These are phyloP conservation scores for Jamesozyma gamospora DNA, from an alignment of 805 yeast genomes.

Conservation along the genomic window DNA sequence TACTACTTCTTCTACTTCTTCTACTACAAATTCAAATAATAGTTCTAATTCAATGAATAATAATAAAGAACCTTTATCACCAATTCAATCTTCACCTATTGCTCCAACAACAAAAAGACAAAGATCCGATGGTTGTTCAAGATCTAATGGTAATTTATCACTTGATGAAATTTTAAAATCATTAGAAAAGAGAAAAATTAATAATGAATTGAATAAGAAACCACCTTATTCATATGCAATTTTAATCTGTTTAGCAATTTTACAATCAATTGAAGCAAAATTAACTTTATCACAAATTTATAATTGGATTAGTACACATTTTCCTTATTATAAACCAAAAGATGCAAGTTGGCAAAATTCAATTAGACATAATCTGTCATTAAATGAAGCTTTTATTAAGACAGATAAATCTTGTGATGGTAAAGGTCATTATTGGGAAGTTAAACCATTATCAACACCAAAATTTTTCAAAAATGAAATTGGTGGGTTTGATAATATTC, in stretches of 20 bases:
- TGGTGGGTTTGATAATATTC: conserved; percentile 17
- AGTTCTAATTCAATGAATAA: too few species aligned
- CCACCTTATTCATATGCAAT: conserved; percentile 95
- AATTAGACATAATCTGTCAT: conserved; percentile 83
- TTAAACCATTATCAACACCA: conserved; percentile 71
- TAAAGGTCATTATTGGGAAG: conserved; percentile 84
- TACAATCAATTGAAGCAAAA: conserved; percentile 29
- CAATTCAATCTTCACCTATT: conserved; percentile 27
- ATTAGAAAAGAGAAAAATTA: conserved; percentile 12
- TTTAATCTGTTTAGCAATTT: conserved; percentile 38
- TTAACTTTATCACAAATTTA: conserved; percentile 79
- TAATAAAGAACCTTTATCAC: conserved; percentile 20
- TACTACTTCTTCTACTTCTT: too few species aligned
- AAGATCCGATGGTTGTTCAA: conserved; percentile 21
- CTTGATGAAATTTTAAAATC: conserved; percentile 23
- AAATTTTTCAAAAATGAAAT: conserved; percentile 53
- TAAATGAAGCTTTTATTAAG: conserved; percentile 87
- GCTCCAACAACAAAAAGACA: conserved; percentile 22
- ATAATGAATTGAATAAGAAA: conserved; percentile 33
- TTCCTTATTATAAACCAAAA: conserved; percentile 68
- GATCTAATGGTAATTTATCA: conserved; percentile 25
- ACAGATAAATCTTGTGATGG: conserved; percentile 84
- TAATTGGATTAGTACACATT: conserved; percentile 82
- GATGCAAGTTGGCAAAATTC: conserved; percentile 98
- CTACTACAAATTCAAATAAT: too few species aligned